Evolutionary conservation across 2,329 filamentous ascomycete genomes (phyloP).

Genomic region (Aspergillus aculeatus): DNA sequence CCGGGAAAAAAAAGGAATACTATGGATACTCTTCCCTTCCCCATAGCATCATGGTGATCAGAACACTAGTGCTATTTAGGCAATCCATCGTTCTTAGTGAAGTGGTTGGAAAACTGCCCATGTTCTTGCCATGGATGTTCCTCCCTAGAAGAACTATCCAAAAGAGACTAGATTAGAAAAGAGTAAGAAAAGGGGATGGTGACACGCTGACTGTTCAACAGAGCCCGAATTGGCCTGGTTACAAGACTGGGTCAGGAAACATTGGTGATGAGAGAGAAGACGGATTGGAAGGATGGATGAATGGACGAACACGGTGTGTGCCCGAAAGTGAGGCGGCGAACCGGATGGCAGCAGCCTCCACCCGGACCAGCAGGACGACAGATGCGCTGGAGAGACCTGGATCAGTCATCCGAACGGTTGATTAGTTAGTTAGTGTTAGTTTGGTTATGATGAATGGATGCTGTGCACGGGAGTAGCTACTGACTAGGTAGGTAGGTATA

Average conservation of each 20-base stretch:
- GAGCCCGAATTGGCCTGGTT: slow-evolving; percentile 4
- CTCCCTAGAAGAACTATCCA: neutral
- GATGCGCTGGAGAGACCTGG: slow-evolving; percentile 5
- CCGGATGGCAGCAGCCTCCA: slow-evolving; percentile 29
- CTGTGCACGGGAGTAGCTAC: slow-evolving; percentile 1
- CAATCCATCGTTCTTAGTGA: neutral
- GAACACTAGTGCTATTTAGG: slow-evolving; percentile 12
- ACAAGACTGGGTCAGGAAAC: slow-evolving; percentile 3
- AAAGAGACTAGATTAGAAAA: neutral
- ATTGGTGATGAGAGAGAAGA: neutral
- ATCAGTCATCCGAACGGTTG: slow-evolving; percentile 14
- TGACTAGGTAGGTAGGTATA: neutral
- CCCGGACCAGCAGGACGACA: slow-evolving; percentile 25
- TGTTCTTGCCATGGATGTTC: neutral
- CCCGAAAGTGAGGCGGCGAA: slow-evolving; percentile 40
- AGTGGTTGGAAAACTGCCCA: neutral
- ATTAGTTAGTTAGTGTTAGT: neutral
- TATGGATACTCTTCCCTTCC: slow-evolving; percentile 1
- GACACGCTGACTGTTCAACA: slow-evolving; percentile 14
- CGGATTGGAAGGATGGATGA: slow-evolving; percentile 4
- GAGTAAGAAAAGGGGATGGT: slow-evolving; percentile 5
- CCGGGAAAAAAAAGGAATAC: slow-evolving; percentile 1
- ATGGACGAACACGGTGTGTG: slow-evolving; percentile 13
- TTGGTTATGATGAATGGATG: slow-evolving; percentile 1
- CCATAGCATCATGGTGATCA: slow-evolving; percentile 11